Conservation (phyloP, 2,329 filamentous ascomycete species). For the Colletotrichum neosansevieriae region DNA sequence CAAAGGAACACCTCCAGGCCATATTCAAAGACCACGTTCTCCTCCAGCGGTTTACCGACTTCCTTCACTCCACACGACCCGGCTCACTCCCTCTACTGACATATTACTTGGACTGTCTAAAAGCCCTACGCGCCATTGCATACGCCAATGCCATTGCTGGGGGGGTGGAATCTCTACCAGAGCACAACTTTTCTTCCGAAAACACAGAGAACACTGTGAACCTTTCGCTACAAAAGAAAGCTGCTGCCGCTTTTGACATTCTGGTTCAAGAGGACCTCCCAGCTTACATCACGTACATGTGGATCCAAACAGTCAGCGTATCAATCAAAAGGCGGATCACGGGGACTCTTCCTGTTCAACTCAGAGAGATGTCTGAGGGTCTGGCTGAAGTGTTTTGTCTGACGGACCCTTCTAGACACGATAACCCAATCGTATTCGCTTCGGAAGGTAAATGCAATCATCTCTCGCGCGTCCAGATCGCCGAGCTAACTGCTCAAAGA, state of each 20-base stretch:
- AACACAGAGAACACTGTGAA: slow-evolving; percentile 67
- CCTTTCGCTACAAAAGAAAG: slow-evolving; percentile 70
- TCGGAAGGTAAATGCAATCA: slow-evolving; percentile 70
- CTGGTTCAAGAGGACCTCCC: slow-evolving; percentile 77
- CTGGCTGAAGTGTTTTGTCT: slow-evolving; percentile 83
- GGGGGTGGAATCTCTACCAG: slow-evolving; percentile 67
- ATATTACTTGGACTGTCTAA: slow-evolving; percentile 79
- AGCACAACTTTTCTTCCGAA: slow-evolving; percentile 66
- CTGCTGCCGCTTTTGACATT: slow-evolving; percentile 72
- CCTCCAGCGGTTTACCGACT: slow-evolving; percentile 75
- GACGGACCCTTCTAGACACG: slow-evolving; percentile 77
- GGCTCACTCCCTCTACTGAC: slow-evolving; percentile 74
- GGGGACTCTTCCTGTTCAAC: slow-evolving; percentile 72
- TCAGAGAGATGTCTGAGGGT: slow-evolving; percentile 78
- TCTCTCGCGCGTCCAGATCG: rapidly evolving
- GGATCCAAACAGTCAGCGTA: slow-evolving; percentile 76
- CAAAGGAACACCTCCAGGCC: slow-evolving; percentile 70
- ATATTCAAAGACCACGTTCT: slow-evolving; percentile 75
- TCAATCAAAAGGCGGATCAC: slow-evolving; percentile 77
- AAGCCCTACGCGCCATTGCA: slow-evolving; percentile 76
- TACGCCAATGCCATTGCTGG: slow-evolving; percentile 78
- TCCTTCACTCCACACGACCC: slow-evolving; percentile 70
- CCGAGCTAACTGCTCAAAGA: slow-evolving; percentile 52
- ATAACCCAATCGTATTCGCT: slow-evolving; percentile 83
- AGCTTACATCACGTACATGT: slow-evolving; percentile 77